A percentile compares a stretch with the other conserved stretches of the same genome.
Evolutionary conservation across 2,329 filamentous ascomycete species (phyloP).

Genomic region (Zasmidium cellare): DNA sequence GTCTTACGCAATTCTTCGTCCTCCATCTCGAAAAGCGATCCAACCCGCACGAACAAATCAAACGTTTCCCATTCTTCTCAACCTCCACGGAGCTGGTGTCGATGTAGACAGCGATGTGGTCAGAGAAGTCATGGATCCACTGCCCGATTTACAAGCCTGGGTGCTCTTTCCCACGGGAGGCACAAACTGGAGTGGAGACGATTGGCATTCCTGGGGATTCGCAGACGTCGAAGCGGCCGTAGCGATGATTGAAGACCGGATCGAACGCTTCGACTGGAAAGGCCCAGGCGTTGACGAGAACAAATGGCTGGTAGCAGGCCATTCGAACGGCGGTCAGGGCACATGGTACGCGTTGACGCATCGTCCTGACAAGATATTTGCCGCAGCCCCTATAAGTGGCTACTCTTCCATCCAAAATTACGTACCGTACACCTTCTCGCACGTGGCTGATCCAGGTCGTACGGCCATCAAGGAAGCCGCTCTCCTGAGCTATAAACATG

Average conservation of each 20-base stretch:
- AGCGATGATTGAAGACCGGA: conserved; percentile 52
- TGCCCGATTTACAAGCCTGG: conserved; percentile 57
- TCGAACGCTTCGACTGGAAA: conserved; percentile 48
- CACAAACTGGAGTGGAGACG: conserved; percentile 61
- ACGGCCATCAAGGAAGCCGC: conserved; percentile 50
- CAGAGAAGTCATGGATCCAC: conserved; percentile 49
- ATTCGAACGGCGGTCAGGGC: conserved; percentile 63
- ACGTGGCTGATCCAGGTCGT: conserved; percentile 52
- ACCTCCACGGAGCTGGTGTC: conserved; percentile 58
- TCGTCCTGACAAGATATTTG: conserved; percentile 57
- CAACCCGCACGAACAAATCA: conserved; percentile 23
- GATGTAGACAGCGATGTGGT: conserved; percentile 52
- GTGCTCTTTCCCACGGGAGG: conserved; percentile 57
- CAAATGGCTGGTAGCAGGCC: conserved; percentile 56
- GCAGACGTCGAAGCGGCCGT: conserved; percentile 57
- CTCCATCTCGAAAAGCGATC: conserved; percentile 47
- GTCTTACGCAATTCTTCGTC: conserved; percentile 59
- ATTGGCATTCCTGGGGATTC: conserved; percentile 62
- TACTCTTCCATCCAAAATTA: conserved; percentile 62
- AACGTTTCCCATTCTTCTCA: conserved; percentile 51
- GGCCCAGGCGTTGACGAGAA: conserved; percentile 47
- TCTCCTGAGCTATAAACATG: conserved; percentile 55
- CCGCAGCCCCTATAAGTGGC: conserved; percentile 58
- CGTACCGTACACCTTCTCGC: conserved; percentile 59
- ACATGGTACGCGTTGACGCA: conserved; percentile 59